phyloP scores from a whole-genome alignment of 805 yeast species.

The Ogataea nitratoaversa region DNA sequence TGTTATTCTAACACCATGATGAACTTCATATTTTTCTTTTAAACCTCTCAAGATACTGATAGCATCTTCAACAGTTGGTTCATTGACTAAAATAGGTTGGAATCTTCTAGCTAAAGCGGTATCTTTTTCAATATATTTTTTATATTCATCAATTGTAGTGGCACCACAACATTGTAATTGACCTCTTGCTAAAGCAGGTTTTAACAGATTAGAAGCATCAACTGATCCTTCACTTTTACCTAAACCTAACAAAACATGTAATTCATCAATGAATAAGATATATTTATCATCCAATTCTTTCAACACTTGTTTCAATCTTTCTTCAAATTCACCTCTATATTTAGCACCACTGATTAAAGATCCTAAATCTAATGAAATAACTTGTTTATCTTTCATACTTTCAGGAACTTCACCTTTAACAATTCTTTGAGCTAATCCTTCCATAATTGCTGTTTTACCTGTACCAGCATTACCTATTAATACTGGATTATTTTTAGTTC shows the following conservation, averaged over 20 bases:
- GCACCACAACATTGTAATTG: constrained; percentile 93
- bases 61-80: constrained; percentile 88
- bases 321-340: constrained; percentile 94
- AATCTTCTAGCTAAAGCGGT: constrained; percentile 94
- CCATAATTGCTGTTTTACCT: constrained; percentile 96
- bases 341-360: constrained; percentile 92
- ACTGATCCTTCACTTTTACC: constrained; percentile 95
- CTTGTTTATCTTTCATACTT: constrained; percentile 79
- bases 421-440: constrained; percentile 92
- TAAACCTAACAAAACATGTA: constrained; percentile 82
- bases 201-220: constrained; percentile 89
- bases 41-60: constrained; percentile 89
- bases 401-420: constrained; percentile 93
- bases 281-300: constrained; percentile 78
- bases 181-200: constrained; percentile 93
- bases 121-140: constrained; percentile 92
- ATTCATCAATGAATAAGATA: constrained; percentile 84
- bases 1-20: constrained; percentile 92
- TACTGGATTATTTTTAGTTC: constrained; percentile 95
- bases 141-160: constrained; percentile 88
- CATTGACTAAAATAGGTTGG: constrained; percentile 80
- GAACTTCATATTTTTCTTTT: constrained; percentile 92
- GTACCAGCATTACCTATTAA: constrained; percentile 96
- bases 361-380: constrained; percentile 83
- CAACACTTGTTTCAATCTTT: constrained; percentile 73